These are phyloP conservation scores for Penicillium coprophilum DNA, from an alignment of 495 filamentous ascomycete species.

Conservation along the genomic window DNA sequence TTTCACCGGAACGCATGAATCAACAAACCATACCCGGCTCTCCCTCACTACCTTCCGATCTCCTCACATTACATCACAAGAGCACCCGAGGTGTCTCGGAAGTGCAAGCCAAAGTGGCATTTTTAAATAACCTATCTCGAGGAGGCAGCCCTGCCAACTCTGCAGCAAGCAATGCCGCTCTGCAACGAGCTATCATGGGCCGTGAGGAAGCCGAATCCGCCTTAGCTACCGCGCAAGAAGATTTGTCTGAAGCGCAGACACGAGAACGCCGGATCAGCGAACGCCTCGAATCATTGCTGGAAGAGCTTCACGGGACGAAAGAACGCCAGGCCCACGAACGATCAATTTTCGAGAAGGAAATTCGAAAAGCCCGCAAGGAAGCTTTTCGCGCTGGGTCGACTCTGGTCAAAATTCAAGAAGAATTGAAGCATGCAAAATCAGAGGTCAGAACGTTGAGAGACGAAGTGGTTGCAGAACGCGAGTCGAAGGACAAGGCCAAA, in stretches of 20 bases:
- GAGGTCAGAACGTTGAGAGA: constrained; percentile 53
- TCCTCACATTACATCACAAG: constrained; percentile 41
- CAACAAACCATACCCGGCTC: constrained; percentile 59
- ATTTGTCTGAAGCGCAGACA: constrained; percentile 67
- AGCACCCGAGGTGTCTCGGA: constrained; percentile 57
- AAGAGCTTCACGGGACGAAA: constrained; percentile 72
- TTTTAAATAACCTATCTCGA: constrained; percentile 70
- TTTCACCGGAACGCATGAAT: constrained; percentile 81
- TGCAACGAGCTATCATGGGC: constrained; percentile 78
- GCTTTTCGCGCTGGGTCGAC: constrained; percentile 77
- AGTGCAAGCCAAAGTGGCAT: constrained; percentile 83
- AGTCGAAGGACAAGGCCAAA: constrained; percentile 55
- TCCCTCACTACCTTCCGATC: constrained; percentile 51
- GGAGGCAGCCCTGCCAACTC: constrained; percentile 60
- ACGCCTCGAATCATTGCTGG: constrained; percentile 74
- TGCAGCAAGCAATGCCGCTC: constrained; percentile 60
- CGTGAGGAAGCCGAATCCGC: constrained; percentile 72
- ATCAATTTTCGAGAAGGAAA: constrained; percentile 79
- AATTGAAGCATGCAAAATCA: constrained; percentile 67
- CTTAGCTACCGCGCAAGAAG: constrained; percentile 57
- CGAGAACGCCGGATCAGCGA: constrained; percentile 73
- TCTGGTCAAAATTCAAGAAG: constrained; percentile 77
- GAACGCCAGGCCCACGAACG: constrained; percentile 73
- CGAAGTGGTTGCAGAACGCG: constrained; percentile 51
- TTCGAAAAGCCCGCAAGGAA: constrained; percentile 77